Evolutionary conservation across 2,329 filamentous ascomycete genomes (phyloP).

Genomic region (Nothomitra cinnamomea): DNA sequence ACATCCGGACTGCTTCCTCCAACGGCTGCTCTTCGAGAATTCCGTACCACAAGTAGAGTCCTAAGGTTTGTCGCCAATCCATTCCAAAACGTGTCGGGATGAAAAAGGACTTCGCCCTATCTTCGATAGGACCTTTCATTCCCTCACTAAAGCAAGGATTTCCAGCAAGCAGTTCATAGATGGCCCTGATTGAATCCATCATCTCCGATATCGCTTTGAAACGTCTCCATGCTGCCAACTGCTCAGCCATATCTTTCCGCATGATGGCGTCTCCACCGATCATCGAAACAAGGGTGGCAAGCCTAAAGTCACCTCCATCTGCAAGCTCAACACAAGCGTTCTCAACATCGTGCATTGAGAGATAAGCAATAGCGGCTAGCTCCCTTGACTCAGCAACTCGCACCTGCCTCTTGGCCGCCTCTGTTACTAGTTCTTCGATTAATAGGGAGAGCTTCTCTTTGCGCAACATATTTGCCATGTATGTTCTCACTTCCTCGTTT

Average conservation of each 20-base stretch:
- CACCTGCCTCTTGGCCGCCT: conserved; percentile 26
- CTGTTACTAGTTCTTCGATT: conserved; percentile 34
- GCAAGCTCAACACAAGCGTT: conserved; percentile 72
- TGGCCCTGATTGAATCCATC: conserved; percentile 60
- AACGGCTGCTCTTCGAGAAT: conserved; percentile 51
- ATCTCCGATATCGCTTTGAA: conserved; percentile 79
- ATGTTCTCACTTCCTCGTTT: conserved; percentile 29
- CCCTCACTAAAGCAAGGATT: conserved; percentile 76
- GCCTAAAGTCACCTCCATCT: conserved; percentile 58
- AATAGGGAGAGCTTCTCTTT: conserved; percentile 50
- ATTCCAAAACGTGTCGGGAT: conserved; percentile 72
- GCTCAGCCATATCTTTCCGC: conserved; percentile 58
- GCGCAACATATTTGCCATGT: conserved; percentile 23
- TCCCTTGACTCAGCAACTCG: conserved; percentile 48
- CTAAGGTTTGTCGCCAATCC: conserved; percentile 89
- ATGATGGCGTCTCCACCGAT: conserved; percentile 56
- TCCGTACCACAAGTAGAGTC: conserved; percentile 78
- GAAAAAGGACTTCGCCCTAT: conserved; percentile 61
- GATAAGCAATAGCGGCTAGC: conserved; percentile 65
- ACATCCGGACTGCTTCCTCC: conserved; percentile 54
- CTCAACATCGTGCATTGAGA: conserved; percentile 61
- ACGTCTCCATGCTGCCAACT: conserved; percentile 71
- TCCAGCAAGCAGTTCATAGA: conserved; percentile 80
- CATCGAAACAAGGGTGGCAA: conserved; percentile 71
- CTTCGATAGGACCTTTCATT: conserved; percentile 58